Evolutionary conservation across 2,329 filamentous ascomycete species (phyloP), one percentile per base, ranked within the genome.

Genomic region (Exophiala xenobiotica): DNA sequence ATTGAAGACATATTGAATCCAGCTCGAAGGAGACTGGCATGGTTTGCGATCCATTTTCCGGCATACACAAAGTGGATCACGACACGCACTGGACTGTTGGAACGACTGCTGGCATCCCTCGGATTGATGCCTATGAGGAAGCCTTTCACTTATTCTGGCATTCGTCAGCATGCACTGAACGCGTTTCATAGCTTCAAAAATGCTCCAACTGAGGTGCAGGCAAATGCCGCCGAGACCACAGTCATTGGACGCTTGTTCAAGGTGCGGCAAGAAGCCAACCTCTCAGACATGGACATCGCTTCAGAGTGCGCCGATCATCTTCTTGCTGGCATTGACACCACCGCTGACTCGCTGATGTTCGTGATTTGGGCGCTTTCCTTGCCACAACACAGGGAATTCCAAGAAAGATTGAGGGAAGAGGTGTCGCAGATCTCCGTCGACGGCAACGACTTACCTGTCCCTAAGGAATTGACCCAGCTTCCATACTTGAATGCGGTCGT

Each of bases 281-380:
- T 78, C 3, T 62, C 67, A 6, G 72, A 74, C 27, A 58, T 78
- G 19, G 74, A 78, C 24, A 74, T 78, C 45, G 78, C 78, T 2
- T 78, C 77, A 0, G 78, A 80, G 60, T 72, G 69, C 11, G 76
- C 77, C 1, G 78, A 80, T 50, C 78, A 80, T 53, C 68, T 80
- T 3, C 68, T 78, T 0, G 77, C 77, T 1, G 77, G 76, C 0
- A 78, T 78, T 12, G 75, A 79, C 53, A 79, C 77, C 2, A 78
- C 76, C 2, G 73, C 72, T 33, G 75, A 80, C 47, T 75, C 75
- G 0, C 56, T 78, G 3, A 77, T 78, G 71, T 79, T 77, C 56
- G 63, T 75, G 1, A 65, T 79, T 24, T 79, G 75, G 74, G 66
- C 71, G 0, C 67, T 80, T 1, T 79, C 78, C 0, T 65, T 69